These are phyloP conservation scores for Metschnikowia proteae DNA, from an alignment of 805 yeast genomes.

Conservation along the genomic window DNA sequence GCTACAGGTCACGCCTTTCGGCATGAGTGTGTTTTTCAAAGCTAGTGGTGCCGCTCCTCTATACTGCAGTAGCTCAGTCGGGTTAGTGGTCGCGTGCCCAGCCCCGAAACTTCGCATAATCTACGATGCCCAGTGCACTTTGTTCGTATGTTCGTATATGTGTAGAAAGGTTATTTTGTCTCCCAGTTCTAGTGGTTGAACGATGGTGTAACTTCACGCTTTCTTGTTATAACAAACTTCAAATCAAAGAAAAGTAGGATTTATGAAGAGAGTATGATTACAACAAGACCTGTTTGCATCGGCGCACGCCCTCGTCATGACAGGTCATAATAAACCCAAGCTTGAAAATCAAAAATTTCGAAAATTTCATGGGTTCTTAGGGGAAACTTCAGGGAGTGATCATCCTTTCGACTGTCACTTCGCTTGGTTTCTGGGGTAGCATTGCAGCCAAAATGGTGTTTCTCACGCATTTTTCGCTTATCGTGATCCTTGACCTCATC, in stretches of 20 bases:
- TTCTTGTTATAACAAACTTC: too few relatives aligned
- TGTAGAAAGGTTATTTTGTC: too few relatives aligned
- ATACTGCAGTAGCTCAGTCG: neutral
- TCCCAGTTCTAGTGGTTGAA: too few relatives aligned
- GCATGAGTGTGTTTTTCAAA: neutral
- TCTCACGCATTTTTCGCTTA: slow-evolving; percentile 5
- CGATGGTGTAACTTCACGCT: too few relatives aligned
- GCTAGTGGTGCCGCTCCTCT: neutral
- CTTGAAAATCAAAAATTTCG: neutral
- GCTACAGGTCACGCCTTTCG: neutral
- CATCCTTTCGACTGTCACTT: too few relatives aligned
- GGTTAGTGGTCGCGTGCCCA: neutral
- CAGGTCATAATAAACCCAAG: too few relatives aligned
- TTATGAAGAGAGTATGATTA: too few relatives aligned
- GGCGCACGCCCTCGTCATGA: too few relatives aligned
- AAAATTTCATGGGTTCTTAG: too few relatives aligned
- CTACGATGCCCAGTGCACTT: neutral
- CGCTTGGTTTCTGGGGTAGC: neutral
- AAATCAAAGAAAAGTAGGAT: too few relatives aligned
- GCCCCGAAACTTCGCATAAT: neutral
- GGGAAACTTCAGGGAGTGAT: too few relatives aligned
- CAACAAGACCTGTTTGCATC: too few relatives aligned
- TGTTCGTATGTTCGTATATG: neutral
- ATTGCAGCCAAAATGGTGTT: neutral
- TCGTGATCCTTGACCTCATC: slow-evolving; percentile 2